phyloP scores from a whole-genome alignment of 768 basidiomycete species.

The Rhodotorula toruloides region DNA sequence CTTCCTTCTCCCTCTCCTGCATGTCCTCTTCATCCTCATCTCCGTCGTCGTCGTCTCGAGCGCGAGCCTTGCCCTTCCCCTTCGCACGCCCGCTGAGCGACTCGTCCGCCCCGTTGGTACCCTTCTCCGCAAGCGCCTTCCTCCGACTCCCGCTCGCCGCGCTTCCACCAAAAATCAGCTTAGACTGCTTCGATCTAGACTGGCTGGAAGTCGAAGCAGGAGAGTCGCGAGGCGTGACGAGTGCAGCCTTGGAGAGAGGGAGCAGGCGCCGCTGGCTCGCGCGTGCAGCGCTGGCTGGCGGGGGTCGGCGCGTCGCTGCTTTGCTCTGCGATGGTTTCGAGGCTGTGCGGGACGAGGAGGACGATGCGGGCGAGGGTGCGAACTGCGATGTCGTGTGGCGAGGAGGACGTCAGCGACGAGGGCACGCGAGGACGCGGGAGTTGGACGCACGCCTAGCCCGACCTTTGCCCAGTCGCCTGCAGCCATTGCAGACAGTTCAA shows the following conservation, averaged over 20 bases:
- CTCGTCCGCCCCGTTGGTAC: background rate
- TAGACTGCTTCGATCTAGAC: background rate
- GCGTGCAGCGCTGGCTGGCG: background rate
- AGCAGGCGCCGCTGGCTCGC: slow-evolving; percentile 2
- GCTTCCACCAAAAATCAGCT: background rate
- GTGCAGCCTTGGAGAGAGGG: slow-evolving; percentile 4
- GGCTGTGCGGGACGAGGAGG: background rate
- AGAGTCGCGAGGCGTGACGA: slow-evolving; percentile 8
- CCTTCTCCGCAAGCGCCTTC: background rate
- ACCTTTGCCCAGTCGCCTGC: background rate
- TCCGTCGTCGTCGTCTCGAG: background rate
- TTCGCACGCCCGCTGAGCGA: background rate
- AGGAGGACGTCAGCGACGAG: background rate
- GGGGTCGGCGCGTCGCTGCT: background rate
- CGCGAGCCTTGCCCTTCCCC: background rate
- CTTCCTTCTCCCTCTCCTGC: too few species aligned
- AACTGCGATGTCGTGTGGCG: background rate
- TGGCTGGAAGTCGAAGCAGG: background rate
- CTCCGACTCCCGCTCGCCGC: background rate
- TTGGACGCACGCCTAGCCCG: background rate
- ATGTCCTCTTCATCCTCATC: background rate
- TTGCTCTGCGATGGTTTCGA: background rate
- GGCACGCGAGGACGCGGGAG: background rate
- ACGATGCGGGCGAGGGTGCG: background rate
- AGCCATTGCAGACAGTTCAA: background rate